Base-by-base conservation (phyloP, 345 rosid genomes). In the Hibiscus trionum region DNA sequence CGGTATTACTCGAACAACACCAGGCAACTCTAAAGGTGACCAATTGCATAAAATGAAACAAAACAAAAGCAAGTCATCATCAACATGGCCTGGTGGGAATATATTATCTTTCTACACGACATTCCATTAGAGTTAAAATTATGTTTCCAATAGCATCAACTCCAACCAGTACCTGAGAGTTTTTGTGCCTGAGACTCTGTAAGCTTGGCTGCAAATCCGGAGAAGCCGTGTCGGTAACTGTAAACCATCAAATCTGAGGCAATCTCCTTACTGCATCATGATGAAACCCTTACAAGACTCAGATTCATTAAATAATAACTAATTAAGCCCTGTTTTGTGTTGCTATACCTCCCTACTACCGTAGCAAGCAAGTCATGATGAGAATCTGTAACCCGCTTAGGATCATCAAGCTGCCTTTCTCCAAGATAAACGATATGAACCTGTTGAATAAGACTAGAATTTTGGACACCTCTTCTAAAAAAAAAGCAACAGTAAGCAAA, bases 131-230 rank as follows among this genome's bases (percentile, higher is more conserved):
- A 39, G 16, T 47, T 12, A 12, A 27, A 31, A 60, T 5, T 5
- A 60, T 60, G 11, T 60, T 72, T 33, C 59, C 17, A 39, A 39
- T 7, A 42, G 16, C 15, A 9, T 72, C 21, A 14, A 47, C 50
- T 78, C 55, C 7, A 59, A 47, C 57, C 59, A 44, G 24, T 78
- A 88, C 91, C 86, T 3, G 86, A 75, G 16, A 91, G 82, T 70
- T 79, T 66, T 64, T 71, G 87, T 16, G 88, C 91, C 79, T 86
- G 87, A 55, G 85, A 76, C 65, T 83, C 77, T 16, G 91, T 84
- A 44, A 91, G 86, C 79, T 82, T 80, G 14, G 89, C 96, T 60
- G 96, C 88, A 76, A 90, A 90, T 31, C 93, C 93, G 4, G 93
- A 88, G 75, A 90, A 88, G 50, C 89, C 89, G 79, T 88, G 90